Evolutionary conservation across 2,329 filamentous ascomycete species (phyloP).

Genomic region (Apiospora malaysiana): DNA sequence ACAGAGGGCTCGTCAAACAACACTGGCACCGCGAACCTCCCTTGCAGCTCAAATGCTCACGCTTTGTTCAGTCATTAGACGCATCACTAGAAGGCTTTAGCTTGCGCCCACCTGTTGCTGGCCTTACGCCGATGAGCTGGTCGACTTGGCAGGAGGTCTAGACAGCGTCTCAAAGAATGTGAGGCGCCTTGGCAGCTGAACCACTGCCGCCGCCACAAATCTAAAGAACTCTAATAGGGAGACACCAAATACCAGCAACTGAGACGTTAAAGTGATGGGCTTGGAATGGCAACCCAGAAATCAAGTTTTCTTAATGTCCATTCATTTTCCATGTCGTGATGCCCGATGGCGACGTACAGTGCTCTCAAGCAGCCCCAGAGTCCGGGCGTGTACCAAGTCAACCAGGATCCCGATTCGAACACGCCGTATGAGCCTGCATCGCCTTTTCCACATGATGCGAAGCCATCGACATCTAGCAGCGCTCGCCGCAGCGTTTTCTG

Average conservation of each 20-base stretch:
- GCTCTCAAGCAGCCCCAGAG: background rate
- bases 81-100: background rate
- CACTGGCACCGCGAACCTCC: too few species aligned
- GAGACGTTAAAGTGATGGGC: background rate
- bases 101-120: background rate
- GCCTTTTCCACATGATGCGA: background rate
- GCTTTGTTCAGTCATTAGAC: background rate
- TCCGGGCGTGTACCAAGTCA: background rate
- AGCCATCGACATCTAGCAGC: background rate
- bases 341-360: background rate
- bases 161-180: background rate
- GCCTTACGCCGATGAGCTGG: background rate
- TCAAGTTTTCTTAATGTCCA: background rate
- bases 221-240: background rate
- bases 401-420: background rate
- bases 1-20: background rate
- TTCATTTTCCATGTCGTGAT: background rate
- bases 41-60: background rate
- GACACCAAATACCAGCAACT: background rate
- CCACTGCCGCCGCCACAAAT: background rate
- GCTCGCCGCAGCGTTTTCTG: background rate
- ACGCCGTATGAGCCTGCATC: background rate
- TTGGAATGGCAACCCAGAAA: background rate
- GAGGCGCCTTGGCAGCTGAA: conserved; percentile 5
- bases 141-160: background rate